Percentiles rank a stretch among this genome's conserved stretches.
Evolutionary conservation across 2,329 filamentous ascomycete species (phyloP).

Genomic region (Fusarium sp.): DNA sequence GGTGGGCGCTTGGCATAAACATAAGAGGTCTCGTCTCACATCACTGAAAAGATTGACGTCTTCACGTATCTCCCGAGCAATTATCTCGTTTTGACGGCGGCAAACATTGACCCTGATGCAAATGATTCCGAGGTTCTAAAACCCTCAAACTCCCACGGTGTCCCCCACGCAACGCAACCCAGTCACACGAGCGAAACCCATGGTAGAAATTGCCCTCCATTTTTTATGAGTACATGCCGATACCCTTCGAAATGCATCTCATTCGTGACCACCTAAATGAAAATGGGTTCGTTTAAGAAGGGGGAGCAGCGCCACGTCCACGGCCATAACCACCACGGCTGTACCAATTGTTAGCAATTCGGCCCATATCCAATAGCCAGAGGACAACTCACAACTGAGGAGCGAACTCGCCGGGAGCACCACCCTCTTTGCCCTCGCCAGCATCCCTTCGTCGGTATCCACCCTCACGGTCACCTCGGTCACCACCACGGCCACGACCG

Average conservation of each 20-base stretch:
- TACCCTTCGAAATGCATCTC: constrained; percentile 59
- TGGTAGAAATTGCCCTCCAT: constrained; percentile 57
- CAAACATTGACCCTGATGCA: constrained; percentile 60
- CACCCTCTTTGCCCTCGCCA: constrained; percentile 89
- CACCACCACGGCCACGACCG: constrained; percentile 81
- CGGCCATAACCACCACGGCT: constrained; percentile 90
- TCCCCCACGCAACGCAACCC: constrained; percentile 54
- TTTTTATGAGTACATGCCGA: constrained; percentile 64
- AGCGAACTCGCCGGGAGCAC: constrained; percentile 91
- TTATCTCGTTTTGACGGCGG: constrained; percentile 53
- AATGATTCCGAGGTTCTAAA: constrained; percentile 63
- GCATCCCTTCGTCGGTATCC: constrained; percentile 92
- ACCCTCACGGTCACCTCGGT: constrained; percentile 86
- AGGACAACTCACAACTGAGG: constrained; percentile 80
- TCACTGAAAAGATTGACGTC: constrained; percentile 42
- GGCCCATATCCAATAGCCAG: not conserved
- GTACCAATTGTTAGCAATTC: constrained; percentile 53
- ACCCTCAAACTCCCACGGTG: constrained; percentile 61
- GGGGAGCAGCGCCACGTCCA: constrained; percentile 83
- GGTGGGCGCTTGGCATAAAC: constrained; percentile 21
- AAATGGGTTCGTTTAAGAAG: constrained; percentile 66
- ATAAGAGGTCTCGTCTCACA: constrained; percentile 39
- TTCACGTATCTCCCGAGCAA: constrained; percentile 50
- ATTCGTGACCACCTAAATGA: constrained; percentile 58
- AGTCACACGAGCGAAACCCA: constrained; percentile 56